These are phyloP conservation scores for Pistacia vera DNA, from an alignment of 345 rosid genomes.

Conservation along the genomic window DNA sequence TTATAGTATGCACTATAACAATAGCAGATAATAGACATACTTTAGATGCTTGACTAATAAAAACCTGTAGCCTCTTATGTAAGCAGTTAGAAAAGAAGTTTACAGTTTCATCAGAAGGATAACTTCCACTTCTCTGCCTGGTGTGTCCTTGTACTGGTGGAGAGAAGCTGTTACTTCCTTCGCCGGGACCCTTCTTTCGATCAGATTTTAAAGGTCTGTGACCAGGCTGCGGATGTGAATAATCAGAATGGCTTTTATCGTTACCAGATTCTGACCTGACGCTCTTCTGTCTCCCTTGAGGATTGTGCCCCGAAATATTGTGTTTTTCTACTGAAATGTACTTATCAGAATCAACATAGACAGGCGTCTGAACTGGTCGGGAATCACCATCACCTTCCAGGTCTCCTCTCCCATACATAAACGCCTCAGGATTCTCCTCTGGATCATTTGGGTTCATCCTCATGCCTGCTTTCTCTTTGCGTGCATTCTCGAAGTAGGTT, in stretches of 20 bases:
- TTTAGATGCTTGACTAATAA: too few species aligned
- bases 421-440: constrained; percentile 50
- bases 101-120: constrained; percentile 21
- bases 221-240: constrained; percentile 13
- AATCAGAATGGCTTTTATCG: constrained; percentile 29
- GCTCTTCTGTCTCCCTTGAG: constrained; percentile 12
- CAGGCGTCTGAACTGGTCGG: constrained; percentile 1
- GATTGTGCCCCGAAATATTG: background rate
- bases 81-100: background rate
- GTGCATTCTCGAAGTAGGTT: constrained; percentile 54
- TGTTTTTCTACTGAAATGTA: background rate
- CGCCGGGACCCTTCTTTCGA: constrained; percentile 10
- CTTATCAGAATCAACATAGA: background rate
- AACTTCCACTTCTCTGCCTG: constrained; percentile 25
- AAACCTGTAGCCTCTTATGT: too few species aligned
- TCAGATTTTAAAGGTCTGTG: constrained; percentile 14
- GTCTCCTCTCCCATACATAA: constrained; percentile 23
- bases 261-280: constrained; percentile 24
- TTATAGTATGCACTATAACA: too few species aligned
- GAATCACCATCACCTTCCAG: background rate
- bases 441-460: constrained; percentile 64
- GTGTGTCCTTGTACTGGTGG: constrained; percentile 17
- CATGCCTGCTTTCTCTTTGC: constrained; percentile 38
- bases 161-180: constrained; percentile 25
- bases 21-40: too few species aligned